A percentile compares a stretch with the other conserved stretches of the same genome.
Conservation (phyloP, 306 rosid species). For the Dryas alaskensis region DNA sequence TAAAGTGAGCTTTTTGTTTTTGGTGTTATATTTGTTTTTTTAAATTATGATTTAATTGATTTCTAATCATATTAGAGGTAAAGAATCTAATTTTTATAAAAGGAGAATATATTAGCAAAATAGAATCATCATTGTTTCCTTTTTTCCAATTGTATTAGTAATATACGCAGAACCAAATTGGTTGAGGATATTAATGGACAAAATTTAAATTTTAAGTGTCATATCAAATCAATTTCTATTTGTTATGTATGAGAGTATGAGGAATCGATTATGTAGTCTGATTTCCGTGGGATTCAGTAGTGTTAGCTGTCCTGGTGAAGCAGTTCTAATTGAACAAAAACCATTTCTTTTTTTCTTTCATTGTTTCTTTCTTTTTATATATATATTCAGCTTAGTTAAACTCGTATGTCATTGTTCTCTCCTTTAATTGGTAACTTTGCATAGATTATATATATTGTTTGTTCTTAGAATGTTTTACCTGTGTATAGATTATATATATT, state of each 20-base stretch:
- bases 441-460: neutral
- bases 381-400: neutral
- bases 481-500: neutral
- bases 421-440: neutral
- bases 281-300: neutral
- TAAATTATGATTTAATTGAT: too few relatives aligned
- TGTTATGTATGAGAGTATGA: neutral
- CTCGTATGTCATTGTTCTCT: neutral
- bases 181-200: neutral
- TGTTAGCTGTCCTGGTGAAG: neutral
- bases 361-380: too few relatives aligned
- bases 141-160: neutral
- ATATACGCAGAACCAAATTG: neutral
- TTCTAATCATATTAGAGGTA: too few relatives aligned
- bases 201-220: neutral
- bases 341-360: too few relatives aligned
- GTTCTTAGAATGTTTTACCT: neutral
- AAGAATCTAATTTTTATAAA: neutral
- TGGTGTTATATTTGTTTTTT: too few relatives aligned
- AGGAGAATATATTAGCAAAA: neutral
- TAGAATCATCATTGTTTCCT: neutral
- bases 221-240: neutral
- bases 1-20: too few relatives aligned
- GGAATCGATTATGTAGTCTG: too few relatives aligned
- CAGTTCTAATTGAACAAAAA: neutral